Evolutionary conservation across 108 stramenopile genomes (phyloP).

Genomic region (Skeletonema grethae): DNA sequence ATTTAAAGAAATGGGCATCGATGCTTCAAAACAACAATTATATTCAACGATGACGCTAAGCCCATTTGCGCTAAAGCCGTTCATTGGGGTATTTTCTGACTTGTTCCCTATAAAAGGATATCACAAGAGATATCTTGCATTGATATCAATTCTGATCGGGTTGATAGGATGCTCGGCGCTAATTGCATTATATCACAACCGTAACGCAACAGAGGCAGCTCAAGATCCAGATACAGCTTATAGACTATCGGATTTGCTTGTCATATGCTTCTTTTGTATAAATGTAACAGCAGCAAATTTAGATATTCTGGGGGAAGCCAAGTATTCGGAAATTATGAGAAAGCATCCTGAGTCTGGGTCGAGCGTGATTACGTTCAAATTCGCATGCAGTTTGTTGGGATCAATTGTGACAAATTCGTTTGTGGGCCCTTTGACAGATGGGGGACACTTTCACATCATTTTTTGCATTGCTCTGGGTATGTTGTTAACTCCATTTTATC

Average conservation of each 20-base stretch:
- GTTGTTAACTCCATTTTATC: constrained; percentile 35
- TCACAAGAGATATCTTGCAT: constrained; percentile 42
- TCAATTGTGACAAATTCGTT: constrained; percentile 31
- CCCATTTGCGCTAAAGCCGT: constrained; percentile 51
- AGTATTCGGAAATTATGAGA: constrained; percentile 47
- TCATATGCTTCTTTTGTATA: constrained; percentile 39
- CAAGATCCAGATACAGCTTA: constrained; percentile 24
- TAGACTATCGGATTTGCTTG: constrained; percentile 34
- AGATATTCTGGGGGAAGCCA: constrained; percentile 48
- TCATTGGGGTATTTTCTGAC: constrained; percentile 44
- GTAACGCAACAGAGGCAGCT: constrained; percentile 6
- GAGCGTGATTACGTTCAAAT: constrained; percentile 39
- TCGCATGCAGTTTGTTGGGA: constrained; percentile 27
- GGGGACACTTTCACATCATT: constrained; percentile 33
- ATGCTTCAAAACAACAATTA: constrained; percentile 45
- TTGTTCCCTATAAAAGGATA: constrained; percentile 43
- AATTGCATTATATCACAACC: constrained; percentile 19
- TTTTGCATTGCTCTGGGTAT: constrained; percentile 44
- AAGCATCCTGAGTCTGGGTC: constrained; percentile 38
- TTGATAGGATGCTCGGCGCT: constrained; percentile 31
- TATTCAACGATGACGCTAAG: constrained; percentile 40
- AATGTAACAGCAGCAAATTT: constrained; percentile 36
- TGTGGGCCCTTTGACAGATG: constrained; percentile 50
- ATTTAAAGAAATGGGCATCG: constrained; percentile 47
- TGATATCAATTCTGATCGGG: constrained; percentile 38